Base-by-base conservation (phyloP, 140 eudicot genomes). In the Anethum foeniculum region DNA sequence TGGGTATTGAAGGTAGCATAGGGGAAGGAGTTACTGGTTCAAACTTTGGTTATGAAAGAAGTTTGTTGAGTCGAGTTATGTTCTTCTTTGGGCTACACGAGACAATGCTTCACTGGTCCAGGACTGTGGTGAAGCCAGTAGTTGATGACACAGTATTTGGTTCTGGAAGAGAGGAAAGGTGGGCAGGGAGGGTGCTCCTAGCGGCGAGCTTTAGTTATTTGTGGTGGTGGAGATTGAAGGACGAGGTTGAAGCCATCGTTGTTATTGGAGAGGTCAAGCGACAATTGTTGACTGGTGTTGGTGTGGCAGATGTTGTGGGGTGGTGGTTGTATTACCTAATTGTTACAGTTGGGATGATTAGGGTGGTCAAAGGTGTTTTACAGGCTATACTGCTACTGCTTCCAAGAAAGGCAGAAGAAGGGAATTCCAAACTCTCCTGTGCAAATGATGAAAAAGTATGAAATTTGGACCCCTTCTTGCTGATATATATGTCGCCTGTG, bases 271-370 rank as follows among this genome's bases (percentile, higher is more conserved):
- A 87, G 84, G 75, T 86, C 71, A 89, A 87, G 81, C 82, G 88
- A 16, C 90, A 82, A 80, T 34, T 81, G 85, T 71, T 25, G 44
- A 69, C 21, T 30, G 86, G 88, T 30, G 80, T 82, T 74, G 85
- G 86, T 11, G 73, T 83, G 84, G 90, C 65, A 69, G 96, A 86
- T 52, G 86, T 88, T 38, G 54, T 88, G 80, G 94, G 98, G n/a
- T 90, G 93, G 93, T 93, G 98, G 98, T 83, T 93, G 90, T 93
- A 91, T 82, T 91, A 91, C 76, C 41, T 91, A 86, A 91, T 90
- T 38, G 96, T 90, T 77, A 81, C 88, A 18, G 85, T 93, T 79
- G 98, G 98, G 77, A 82, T 88, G 87, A 85, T 89, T 58, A 90
- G 91, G 88, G 82, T 88, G 79, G 76, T 93, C 38, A 93, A 86